Base-by-base conservation (phyloP, 257 asterid species). In the Solanum tarapatanum region DNA sequence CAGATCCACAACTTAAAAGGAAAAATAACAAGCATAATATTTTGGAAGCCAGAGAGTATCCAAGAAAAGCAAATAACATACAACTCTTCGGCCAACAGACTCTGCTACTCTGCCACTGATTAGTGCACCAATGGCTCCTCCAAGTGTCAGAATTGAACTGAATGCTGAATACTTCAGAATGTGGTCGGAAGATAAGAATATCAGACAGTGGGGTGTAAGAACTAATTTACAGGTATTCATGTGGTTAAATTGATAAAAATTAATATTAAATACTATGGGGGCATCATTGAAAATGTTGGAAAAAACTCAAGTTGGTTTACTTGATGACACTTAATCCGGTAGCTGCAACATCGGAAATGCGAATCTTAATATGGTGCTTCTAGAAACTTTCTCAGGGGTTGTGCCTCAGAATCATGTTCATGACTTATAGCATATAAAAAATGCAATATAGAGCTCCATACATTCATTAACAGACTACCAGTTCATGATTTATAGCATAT, bases 81-180 rank as follows among this genome's bases (percentile, higher is more conserved):
- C 91, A 33, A 88, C 87, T 89, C 82, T 83, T 79, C 89, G 89
- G 30, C 91, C 91, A 28, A 83, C 68, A 55, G 75, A 58, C 69
- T 83, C 89, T 72, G 91, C 83, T 14, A 86, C 19, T 74, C 30
- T 87, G 82, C 89, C 91, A 62, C 91, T 86, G 75, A 89, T 37
- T 24, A 87, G 77, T 32, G 91, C 87, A 9, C 91, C 91, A 12
- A 89, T 35, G 73, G 84, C 66, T 35, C 89, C 72, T 83, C 91
- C 89, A 35, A 89, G 87, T 36, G 87, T 86, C 76, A 75, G 37
- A 17, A 87, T 14, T 8, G 91, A 89, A 51, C 91, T 88, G 83
- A 89, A 72, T 14, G 82, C 35, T 17, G 91, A 89, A 74, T 89
- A 89, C 91, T 89, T 55, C 37, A 69, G 75, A 69, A 69, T 69